Conservation (phyloP, 2,329 filamentous ascomycete genomes). For the Aphanoascus verrucosus region DNA sequence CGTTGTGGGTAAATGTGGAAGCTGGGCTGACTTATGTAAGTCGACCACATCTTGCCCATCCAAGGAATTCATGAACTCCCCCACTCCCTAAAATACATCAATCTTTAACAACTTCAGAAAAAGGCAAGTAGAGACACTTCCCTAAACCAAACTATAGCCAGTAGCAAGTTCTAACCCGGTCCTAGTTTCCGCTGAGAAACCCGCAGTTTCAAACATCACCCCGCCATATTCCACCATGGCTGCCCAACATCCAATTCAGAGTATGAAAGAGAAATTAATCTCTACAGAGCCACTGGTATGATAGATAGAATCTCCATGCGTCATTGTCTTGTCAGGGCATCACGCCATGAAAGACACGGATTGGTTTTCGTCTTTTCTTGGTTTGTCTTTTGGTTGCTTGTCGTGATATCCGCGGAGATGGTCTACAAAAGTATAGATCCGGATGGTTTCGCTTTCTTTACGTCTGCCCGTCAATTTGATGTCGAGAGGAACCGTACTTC, state of each 20-base stretch:
- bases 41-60: no score
- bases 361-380: not conserved
- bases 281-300: constrained; percentile 29
- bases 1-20: no score
- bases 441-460: not conserved
- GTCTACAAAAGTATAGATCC: not conserved
- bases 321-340: not conserved
- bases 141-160: no score
- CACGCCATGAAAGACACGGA: not conserved
- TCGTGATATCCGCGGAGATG: not conserved
- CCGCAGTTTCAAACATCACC: not conserved
- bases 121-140: no score
- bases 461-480: not conserved
- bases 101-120: no score
- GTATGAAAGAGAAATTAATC: constrained; percentile 22
- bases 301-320: not conserved
- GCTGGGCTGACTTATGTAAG: no score
- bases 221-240: not conserved
- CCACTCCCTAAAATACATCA: no score
- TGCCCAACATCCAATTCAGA: not conserved
- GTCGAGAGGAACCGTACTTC: not conserved
- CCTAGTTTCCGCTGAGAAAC: no score
- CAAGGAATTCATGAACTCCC: no score
- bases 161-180: no score
- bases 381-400: no score